Conservation (phyloP, 768 basidiomycete species). For the Agaricus subrufescens region DNA sequence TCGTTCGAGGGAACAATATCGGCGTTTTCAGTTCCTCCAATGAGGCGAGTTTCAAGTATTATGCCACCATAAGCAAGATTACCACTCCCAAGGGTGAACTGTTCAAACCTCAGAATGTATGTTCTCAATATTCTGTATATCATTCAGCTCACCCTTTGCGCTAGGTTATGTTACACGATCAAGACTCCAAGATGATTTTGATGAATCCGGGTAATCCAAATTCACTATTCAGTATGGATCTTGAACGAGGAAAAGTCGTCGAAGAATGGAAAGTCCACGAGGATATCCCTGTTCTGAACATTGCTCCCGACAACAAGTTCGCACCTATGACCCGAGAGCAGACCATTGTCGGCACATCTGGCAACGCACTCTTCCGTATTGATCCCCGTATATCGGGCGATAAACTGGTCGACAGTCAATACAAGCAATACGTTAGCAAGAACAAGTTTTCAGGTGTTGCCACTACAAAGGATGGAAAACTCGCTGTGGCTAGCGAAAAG, state of each 20-base stretch:
- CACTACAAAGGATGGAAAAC: constrained; percentile 80
- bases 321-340: constrained; percentile 90
- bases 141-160: neutral
- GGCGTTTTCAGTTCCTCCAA: constrained; percentile 81
- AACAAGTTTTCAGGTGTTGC: constrained; percentile 92
- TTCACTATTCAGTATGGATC: constrained; percentile 85
- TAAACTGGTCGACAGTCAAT: constrained; percentile 92
- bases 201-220: constrained; percentile 80
- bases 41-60: constrained; percentile 68
- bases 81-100: constrained; percentile 73
- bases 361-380: constrained; percentile 95
- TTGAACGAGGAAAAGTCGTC: constrained; percentile 92
- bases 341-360: constrained; percentile 89
- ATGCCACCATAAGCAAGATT: constrained; percentile 82
- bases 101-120: constrained; percentile 83
- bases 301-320: constrained; percentile 91
- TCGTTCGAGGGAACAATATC: constrained; percentile 87
- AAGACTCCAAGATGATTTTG: constrained; percentile 93
- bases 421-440: constrained; percentile 94
- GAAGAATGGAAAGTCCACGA: constrained; percentile 99
- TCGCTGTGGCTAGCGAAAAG: constrained; percentile 94
- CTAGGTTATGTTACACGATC: constrained; percentile 94
- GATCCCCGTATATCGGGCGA: constrained; percentile 91
- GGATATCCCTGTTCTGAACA: constrained; percentile 77
- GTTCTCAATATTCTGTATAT: constrained; percentile 14